A percentile compares a stretch with the other conserved stretches of the same genome.
These are phyloP conservation scores for Sinapis alba DNA, from an alignment of 441 rosid species.

Conservation along the genomic window DNA sequence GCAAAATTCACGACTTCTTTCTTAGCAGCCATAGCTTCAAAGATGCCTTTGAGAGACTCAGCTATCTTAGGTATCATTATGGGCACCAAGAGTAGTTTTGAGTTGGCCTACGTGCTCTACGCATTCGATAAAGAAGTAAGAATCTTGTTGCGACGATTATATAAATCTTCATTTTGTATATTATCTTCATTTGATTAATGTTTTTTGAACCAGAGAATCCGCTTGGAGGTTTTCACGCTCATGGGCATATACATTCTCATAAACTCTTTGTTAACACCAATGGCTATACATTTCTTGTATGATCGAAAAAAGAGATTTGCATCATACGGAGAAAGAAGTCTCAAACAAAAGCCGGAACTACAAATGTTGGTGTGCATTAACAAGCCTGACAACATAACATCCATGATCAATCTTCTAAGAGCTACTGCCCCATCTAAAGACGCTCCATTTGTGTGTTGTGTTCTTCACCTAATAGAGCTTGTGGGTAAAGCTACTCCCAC, in stretches of 20 bases:
- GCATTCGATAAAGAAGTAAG: conserved; percentile 31
- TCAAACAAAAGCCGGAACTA: conserved; percentile 43
- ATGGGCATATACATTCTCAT: conserved; percentile 24
- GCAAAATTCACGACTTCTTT: conserved; percentile 29
- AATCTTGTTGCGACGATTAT: not conserved
- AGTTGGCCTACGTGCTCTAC: conserved; percentile 27
- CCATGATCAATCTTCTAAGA: conserved; percentile 43
- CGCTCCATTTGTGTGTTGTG: conserved; percentile 40
- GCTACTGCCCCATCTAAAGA: conserved; percentile 40
- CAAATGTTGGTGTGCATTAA: conserved; percentile 51
- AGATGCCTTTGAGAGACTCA: conserved; percentile 46
- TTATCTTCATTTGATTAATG: not conserved
- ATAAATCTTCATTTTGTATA: not conserved
- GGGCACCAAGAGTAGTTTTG: conserved; percentile 48
- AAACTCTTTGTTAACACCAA: conserved; percentile 37
- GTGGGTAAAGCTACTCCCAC: conserved; percentile 51
- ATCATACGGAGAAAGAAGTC: conserved; percentile 41
- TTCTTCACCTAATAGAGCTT: conserved; percentile 55
- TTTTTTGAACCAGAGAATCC: conserved; percentile 24
- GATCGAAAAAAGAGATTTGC: conserved; percentile 48
- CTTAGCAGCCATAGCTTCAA: conserved; percentile 26
- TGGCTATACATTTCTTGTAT: conserved; percentile 44
- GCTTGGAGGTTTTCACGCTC: conserved; percentile 15
- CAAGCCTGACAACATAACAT: conserved; percentile 45
- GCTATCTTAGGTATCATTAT: conserved; percentile 37